A percentile compares a stretch with the other conserved stretches of the same genome.
These are phyloP conservation scores for Fusarium marasasianum DNA, from an alignment of 2,329 filamentous ascomycete species.

Conservation along the genomic window DNA sequence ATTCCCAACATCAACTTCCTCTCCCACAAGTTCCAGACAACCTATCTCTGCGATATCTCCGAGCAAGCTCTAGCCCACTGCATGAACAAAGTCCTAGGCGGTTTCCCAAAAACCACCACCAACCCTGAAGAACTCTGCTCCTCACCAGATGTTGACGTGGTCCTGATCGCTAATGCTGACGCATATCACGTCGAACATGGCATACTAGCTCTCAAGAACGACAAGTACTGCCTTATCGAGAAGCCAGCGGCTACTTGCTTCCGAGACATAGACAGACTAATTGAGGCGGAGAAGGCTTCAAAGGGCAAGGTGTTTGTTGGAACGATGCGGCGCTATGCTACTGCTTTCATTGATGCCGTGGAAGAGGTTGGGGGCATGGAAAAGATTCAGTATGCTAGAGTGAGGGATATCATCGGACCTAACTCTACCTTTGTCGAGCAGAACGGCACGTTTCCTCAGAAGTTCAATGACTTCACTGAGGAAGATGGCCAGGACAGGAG, in stretches of 20 bases:
- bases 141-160: constrained; percentile 58
- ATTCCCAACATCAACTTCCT: constrained; percentile 59
- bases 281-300: constrained; percentile 57
- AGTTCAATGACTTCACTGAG: constrained; percentile 41
- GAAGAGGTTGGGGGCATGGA: constrained; percentile 62
- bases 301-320: constrained; percentile 64
- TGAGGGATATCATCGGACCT: constrained; percentile 57
- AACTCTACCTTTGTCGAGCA: constrained; percentile 60
- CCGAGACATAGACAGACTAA: constrained; percentile 56
- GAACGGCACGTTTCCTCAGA: constrained; percentile 57
- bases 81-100: constrained; percentile 32
- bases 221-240: constrained; percentile 68
- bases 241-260: constrained; percentile 65
- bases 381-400: constrained; percentile 64
- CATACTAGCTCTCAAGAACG: constrained; percentile 60
- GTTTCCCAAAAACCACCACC: constrained; percentile 45
- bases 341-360: constrained; percentile 62
- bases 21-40: constrained; percentile 55
- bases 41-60: constrained; percentile 63
- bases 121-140: constrained; percentile 54
- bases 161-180: constrained; percentile 63
- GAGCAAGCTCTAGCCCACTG: constrained; percentile 41
- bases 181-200: constrained; percentile 64
- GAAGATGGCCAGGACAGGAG: background rate
- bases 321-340: constrained; percentile 69